These are phyloP conservation scores for Fraxinus dipetala DNA, from an alignment of 305 asterid species.

Conservation along the genomic window DNA sequence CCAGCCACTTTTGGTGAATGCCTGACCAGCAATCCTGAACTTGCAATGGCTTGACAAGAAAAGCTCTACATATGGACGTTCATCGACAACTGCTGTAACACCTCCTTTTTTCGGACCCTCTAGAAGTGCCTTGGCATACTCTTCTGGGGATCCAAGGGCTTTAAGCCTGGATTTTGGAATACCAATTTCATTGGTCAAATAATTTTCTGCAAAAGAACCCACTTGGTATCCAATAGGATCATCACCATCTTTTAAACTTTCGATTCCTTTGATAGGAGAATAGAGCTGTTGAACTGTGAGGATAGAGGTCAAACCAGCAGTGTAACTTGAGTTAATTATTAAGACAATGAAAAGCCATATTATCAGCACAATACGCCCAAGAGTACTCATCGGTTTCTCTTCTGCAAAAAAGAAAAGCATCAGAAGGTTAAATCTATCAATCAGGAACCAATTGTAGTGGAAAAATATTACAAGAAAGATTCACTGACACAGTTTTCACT, in stretches of 20 bases:
- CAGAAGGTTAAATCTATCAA: background rate
- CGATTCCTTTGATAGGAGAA: constrained; percentile 55
- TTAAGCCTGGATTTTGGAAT: constrained; percentile 56
- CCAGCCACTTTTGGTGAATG: constrained; percentile 65
- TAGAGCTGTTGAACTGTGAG: constrained; percentile 63
- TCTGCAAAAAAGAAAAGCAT: constrained; percentile 30
- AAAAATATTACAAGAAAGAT: background rate
- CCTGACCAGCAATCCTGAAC: constrained; percentile 57
- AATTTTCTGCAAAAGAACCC: constrained; percentile 62
- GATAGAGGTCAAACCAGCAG: constrained; percentile 70
- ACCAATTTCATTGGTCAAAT: constrained; percentile 45
- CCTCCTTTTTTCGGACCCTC: constrained; percentile 56
- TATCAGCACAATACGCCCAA: constrained; percentile 57
- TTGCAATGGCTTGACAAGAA: constrained; percentile 51
- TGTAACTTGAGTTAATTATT: constrained; percentile 64
- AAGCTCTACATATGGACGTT: constrained; percentile 52
- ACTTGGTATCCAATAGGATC: constrained; percentile 64
- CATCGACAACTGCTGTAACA: constrained; percentile 71
- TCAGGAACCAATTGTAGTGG: background rate
- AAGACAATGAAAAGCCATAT: constrained; percentile 64
- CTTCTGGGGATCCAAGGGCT: constrained; percentile 50
- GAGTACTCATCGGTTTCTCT: constrained; percentile 51
- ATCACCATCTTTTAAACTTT: constrained; percentile 42
- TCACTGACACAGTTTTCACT: constrained; percentile 20
- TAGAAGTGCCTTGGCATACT: constrained; percentile 47